These are phyloP conservation scores for Microglena sp. DNA, from an alignment of 139 green algal genomes.

Conservation along the genomic window DNA sequence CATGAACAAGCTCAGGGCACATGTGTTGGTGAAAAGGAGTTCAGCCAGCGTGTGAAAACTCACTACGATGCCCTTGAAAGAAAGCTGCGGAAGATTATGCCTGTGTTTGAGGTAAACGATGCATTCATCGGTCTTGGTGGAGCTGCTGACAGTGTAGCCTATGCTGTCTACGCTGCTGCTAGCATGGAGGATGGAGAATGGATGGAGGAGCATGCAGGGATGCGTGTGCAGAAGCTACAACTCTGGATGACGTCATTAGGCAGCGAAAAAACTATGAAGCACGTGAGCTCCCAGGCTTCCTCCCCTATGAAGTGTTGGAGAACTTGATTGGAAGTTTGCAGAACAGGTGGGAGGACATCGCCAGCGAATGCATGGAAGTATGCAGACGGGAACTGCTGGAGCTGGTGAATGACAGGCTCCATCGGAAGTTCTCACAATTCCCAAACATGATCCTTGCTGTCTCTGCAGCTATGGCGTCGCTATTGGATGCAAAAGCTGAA, in stretches of 20 bases:
- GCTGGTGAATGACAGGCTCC: background rate
- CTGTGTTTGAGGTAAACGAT: background rate
- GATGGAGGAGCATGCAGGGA: too few relatives aligned
- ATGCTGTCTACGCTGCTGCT: too few relatives aligned
- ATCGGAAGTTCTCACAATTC: background rate
- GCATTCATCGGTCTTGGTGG: background rate
- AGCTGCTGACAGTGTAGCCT: background rate
- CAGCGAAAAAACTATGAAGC: constrained; percentile 1
- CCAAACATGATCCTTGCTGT: background rate
- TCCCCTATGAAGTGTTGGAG: constrained; percentile 13
- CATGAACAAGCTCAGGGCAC: too few relatives aligned
- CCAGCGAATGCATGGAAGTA: background rate
- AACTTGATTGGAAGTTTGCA: background rate
- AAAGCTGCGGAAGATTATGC: background rate
- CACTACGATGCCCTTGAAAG: background rate
- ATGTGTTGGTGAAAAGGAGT: too few relatives aligned
- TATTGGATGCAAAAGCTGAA: background rate
- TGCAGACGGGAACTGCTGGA: background rate
- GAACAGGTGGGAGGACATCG: background rate
- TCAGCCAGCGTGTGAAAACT: background rate
- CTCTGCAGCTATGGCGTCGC: background rate
- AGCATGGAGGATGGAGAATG: constrained; percentile 4
- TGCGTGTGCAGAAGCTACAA: background rate
- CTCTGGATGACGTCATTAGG: constrained; percentile 1
- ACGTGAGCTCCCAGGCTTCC: constrained; percentile 19